phyloP scores from a whole-genome alignment of 106 monocot genomes.

The Platanthera zijinensis region DNA sequence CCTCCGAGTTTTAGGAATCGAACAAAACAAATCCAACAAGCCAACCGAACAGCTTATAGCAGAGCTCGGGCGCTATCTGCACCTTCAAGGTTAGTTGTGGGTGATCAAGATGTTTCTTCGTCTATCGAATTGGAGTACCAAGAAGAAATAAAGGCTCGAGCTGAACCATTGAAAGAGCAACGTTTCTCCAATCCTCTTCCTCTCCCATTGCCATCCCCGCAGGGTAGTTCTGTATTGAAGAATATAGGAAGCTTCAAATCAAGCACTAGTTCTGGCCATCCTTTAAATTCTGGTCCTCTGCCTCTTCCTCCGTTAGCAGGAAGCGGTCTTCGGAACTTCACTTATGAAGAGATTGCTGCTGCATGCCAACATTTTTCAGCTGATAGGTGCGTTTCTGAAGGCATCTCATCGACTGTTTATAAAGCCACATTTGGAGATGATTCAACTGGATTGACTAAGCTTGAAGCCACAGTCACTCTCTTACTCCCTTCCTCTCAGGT shows the following conservation, averaged over 20 bases:
- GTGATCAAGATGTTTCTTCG: conserved; percentile 32
- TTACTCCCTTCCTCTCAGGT: conserved; percentile 72
- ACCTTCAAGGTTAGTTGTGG: conserved; percentile 67
- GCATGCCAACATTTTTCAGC: conserved; percentile 76
- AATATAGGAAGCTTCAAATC: conserved; percentile 73
- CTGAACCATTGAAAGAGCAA: conserved; percentile 33
- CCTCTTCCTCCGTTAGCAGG: conserved; percentile 69
- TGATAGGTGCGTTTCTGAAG: conserved; percentile 69
- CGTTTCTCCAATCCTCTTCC: conserved; percentile 64
- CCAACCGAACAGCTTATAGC: conserved; percentile 14
- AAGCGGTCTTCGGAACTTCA: conserved; percentile 53
- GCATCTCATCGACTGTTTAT: conserved; percentile 50
- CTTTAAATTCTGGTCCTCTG: conserved; percentile 52
- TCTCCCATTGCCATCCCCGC: conserved; percentile 67
- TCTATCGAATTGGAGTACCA: conserved; percentile 49
- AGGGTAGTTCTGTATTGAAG: conserved; percentile 26
- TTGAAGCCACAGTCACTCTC: conserved; percentile 69
- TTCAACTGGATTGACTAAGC: conserved; percentile 32
- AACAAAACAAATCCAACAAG: conserved; percentile 30
- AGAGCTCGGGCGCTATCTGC: conserved; percentile 75
- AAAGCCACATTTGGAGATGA: conserved; percentile 87
- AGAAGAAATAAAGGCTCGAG: conserved; percentile 39
- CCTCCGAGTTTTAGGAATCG: conserved; percentile 89
- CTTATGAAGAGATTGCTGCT: conserved; percentile 64
- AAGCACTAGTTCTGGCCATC: conserved; percentile 19